phyloP scores from a whole-genome alignment of 495 filamentous ascomycete genomes.

The Eremomyces bilateralis region DNA sequence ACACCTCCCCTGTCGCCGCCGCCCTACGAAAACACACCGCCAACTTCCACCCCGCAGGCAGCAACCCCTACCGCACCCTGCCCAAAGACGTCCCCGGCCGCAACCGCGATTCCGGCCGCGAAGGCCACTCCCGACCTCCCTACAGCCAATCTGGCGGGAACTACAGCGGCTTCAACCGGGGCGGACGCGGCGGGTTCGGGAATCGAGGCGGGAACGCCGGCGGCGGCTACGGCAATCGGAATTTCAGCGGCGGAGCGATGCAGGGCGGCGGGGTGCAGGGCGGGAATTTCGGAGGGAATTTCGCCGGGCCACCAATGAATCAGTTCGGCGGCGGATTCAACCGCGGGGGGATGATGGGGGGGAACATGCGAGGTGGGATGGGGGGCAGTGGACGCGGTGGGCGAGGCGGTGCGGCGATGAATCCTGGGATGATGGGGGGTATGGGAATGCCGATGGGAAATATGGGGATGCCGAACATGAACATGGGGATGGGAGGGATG shows the following conservation, averaged over 20 bases:
- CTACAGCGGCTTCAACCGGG: slow-evolving; percentile 12
- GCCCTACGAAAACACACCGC: slow-evolving; percentile 42
- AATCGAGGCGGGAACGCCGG: slow-evolving; percentile 16
- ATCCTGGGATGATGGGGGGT: not conserved
- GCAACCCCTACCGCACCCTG: slow-evolving; percentile 76
- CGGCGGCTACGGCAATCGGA: slow-evolving; percentile 22
- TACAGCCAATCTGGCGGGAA: no score
- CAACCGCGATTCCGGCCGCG: slow-evolving; percentile 28
- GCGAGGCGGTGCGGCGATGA: slow-evolving; percentile 28
- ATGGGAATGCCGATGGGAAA: slow-evolving; percentile 8
- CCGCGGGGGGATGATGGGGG: slow-evolving; percentile 25
- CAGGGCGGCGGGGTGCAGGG: slow-evolving; percentile 1
- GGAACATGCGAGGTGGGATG: slow-evolving; percentile 29
- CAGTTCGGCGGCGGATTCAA: slow-evolving; percentile 25
- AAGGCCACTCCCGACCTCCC: no score
- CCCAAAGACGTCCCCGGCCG: slow-evolving; percentile 77
- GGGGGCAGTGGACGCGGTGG: slow-evolving; percentile 45
- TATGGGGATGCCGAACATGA: slow-evolving; percentile 15
- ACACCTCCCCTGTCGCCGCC: slow-evolving; percentile 9
- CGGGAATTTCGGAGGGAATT: slow-evolving; percentile 10
- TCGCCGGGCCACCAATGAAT: slow-evolving; percentile 18
- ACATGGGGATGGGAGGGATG: slow-evolving; percentile 40
- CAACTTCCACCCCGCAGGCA: slow-evolving; percentile 51
- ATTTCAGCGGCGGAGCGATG: slow-evolving; percentile 20
- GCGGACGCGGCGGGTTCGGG: slow-evolving; percentile 21